Percentiles rank a stretch among this genome's conserved stretches.
These are phyloP conservation scores for Pyropia haitanensis DNA, from an alignment of 23 red algal genomes.

Conservation along the genomic window DNA sequence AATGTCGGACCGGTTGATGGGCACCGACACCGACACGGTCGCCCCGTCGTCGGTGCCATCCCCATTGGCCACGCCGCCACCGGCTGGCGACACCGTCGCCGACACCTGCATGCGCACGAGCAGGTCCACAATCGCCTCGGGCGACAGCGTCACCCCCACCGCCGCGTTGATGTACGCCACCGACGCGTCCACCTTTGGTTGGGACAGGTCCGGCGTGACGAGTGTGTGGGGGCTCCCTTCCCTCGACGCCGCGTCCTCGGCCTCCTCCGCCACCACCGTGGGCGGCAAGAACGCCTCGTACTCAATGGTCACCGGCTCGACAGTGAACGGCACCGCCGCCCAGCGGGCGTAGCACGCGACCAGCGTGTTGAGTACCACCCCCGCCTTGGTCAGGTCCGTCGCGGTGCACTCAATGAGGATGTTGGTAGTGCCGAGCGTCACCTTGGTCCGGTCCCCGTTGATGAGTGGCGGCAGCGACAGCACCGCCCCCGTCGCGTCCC, in stretches of 20 bases:
- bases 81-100: slow-evolving; percentile 7
- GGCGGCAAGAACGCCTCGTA: slow-evolving; percentile 30
- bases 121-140: slow-evolving; percentile 39
- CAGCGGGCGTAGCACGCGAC: slow-evolving; percentile 76
- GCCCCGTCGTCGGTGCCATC: slow-evolving; percentile 16
- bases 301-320: slow-evolving; percentile 76
- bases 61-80: neutral
- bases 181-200: slow-evolving; percentile 26
- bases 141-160: slow-evolving; percentile 53
- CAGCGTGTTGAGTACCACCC: slow-evolving; percentile 73
- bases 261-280: neutral
- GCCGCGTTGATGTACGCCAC: slow-evolving; percentile 42
- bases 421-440: slow-evolving; percentile 72
- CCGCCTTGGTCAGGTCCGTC: slow-evolving; percentile 80
- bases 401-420: slow-evolving; percentile 98
- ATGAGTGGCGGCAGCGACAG: slow-evolving; percentile 97
- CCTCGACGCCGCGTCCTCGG: neutral
- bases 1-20: slow-evolving; percentile 78
- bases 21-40: slow-evolving; percentile 46
- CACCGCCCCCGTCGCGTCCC: slow-evolving; percentile 59
- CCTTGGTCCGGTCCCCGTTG: slow-evolving; percentile 89
- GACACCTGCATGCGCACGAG: slow-evolving; percentile 75
- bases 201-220: slow-evolving; percentile 63
- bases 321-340: slow-evolving; percentile 35
- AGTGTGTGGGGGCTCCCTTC: slow-evolving; percentile 5